Evolutionary conservation across 768 basidiomycete species (phyloP).

Genomic region (Termitomyces sp.): DNA sequence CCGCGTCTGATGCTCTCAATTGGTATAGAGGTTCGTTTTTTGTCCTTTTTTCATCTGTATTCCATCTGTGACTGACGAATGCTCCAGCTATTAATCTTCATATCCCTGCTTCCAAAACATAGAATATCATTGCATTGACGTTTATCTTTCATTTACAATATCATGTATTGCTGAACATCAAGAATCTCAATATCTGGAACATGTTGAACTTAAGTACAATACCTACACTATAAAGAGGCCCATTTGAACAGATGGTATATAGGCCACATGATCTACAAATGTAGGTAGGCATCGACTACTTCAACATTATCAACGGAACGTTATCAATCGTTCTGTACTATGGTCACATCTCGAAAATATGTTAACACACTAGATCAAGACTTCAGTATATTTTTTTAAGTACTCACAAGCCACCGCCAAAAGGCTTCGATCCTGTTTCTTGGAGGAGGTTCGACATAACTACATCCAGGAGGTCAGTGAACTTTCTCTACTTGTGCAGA

Average conservation of each 20-base stretch:
- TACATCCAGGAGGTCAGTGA: constrained; percentile 15
- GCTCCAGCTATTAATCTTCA: constrained; percentile 80
- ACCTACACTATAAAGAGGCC: not conserved
- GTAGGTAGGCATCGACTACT: too few relatives aligned
- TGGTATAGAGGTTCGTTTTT: constrained; percentile 78
- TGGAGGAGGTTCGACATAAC: constrained; percentile 70
- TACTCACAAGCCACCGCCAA: constrained; percentile 78
- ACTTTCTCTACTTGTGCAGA: not conserved
- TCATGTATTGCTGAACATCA: constrained; percentile 19
- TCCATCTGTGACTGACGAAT: constrained; percentile 3
- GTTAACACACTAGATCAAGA: not conserved
- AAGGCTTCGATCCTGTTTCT: constrained; percentile 63
- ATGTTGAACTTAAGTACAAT: not conserved
- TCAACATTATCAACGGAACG: too few relatives aligned
- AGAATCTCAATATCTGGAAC: constrained; percentile 10
- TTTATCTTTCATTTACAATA: constrained; percentile 14
- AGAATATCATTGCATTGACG: constrained; percentile 24
- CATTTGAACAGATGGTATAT: not conserved
- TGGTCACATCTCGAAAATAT: not conserved
- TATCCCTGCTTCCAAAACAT: constrained; percentile 79
- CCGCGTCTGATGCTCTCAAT: constrained; percentile 80
- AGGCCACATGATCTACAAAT: not conserved
- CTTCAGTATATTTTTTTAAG: too few relatives aligned
- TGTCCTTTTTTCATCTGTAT: not conserved
- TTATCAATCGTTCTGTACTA: too few relatives aligned